Conservation (phyloP, 2,329 filamentous ascomycete species). For the Fusarium phyllophilum region DNA sequence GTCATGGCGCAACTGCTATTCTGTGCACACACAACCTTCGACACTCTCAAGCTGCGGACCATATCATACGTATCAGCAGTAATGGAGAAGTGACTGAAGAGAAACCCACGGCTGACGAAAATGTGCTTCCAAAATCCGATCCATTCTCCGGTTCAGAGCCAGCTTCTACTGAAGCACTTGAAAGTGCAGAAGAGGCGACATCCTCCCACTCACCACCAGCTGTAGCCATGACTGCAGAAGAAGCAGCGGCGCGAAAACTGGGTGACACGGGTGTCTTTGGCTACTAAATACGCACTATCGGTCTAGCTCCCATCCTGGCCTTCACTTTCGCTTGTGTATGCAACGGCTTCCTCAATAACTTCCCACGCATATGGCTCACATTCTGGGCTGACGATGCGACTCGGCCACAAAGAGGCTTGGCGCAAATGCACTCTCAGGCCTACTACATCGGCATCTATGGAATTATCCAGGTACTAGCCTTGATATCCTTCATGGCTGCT, state of each 20-base stretch:
- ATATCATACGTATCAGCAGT: neutral
- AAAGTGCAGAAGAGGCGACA: neutral
- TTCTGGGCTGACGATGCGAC: constrained; percentile 51
- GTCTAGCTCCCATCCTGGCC: neutral
- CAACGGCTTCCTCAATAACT: constrained; percentile 43
- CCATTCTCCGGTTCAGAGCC: no score
- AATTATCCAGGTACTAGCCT: constrained; percentile 27
- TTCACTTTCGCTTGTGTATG: constrained; percentile 35
- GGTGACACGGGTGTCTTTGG: neutral
- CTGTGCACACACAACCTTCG: constrained; percentile 49
- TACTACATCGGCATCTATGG: constrained; percentile 48
- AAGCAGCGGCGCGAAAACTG: neutral
- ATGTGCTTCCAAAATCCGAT: neutral
- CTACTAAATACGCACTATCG: neutral
- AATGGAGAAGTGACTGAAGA: neutral
- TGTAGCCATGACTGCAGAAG: neutral
- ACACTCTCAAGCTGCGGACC: neutral
- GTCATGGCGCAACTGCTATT: constrained; percentile 52
- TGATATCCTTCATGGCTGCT: constrained; percentile 32
- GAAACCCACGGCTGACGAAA: neutral
- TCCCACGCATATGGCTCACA: constrained; percentile 53
- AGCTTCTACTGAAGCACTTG: neutral
- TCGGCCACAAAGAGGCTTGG: neutral
- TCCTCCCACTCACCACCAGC: fast-evolving
- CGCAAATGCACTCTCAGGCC: constrained; percentile 8